phyloP scores from a whole-genome alignment of 192 early-diverging fungal species.

The Pilobolus umbonatus region DNA sequence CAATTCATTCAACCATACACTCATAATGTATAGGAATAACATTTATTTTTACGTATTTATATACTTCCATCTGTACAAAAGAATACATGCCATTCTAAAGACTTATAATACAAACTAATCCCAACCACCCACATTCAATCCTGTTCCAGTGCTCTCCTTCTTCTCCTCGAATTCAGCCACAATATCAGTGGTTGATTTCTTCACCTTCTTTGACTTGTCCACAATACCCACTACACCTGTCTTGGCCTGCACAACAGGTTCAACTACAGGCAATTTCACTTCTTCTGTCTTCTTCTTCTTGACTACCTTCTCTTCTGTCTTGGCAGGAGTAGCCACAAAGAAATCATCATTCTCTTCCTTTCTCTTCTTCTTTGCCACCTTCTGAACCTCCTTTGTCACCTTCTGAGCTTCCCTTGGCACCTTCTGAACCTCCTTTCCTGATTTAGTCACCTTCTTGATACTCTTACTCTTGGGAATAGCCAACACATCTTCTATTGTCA shows the following conservation, averaged over 20 bases:
- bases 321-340: too few relatives aligned
- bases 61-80: too few relatives aligned
- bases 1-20: too few relatives aligned
- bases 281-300: slow-evolving; percentile 28
- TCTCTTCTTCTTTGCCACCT: slow-evolving; percentile 20
- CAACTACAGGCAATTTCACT: slow-evolving; percentile 3
- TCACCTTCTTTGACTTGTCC: slow-evolving; percentile 20
- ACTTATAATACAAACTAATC: too few relatives aligned
- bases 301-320: slow-evolving; percentile 22
- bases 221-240: slow-evolving; percentile 24
- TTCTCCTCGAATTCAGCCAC: slow-evolving; percentile 8
- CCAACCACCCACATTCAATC: slow-evolving; percentile 23
- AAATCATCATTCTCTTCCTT: slow-evolving; percentile 33
- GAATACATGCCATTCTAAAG: too few relatives aligned
- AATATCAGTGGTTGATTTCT: slow-evolving; percentile 4
- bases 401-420: neutral
- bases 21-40: too few relatives aligned
- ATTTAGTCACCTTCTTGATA: slow-evolving; percentile 19
- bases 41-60: too few relatives aligned
- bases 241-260: neutral
- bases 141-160: slow-evolving; percentile 16
- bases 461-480: slow-evolving; percentile 14
- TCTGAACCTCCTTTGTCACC: neutral
- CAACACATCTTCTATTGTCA: neutral
- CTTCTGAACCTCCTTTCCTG: slow-evolving; percentile 17